Base-by-base conservation (phyloP, 768 basidiomycete species). In the Vararia minispora region DNA sequence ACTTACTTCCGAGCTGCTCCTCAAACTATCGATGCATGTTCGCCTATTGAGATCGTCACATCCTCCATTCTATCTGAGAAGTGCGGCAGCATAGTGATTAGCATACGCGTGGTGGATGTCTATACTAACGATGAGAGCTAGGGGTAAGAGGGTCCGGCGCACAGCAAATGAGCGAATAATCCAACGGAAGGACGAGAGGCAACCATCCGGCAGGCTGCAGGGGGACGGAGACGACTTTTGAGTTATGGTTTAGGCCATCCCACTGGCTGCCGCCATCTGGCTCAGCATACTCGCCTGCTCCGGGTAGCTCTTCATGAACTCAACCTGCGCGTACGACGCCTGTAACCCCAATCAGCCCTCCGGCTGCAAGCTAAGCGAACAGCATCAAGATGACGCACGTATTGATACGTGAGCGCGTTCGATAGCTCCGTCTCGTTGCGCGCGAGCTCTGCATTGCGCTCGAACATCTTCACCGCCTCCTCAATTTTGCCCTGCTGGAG, bases 401-500 rank as follows among this genome's bases (percentile, higher is more conserved):
- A 85, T 65, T 80, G 71, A 56, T 81, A 87, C 7, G 80, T 83
- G 58, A 88, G 57, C 28, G 79, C 78, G 50, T 74, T 75, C 9
- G 76, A 65, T 44, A 99, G 64, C 69, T 99, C 94, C 0, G 76
- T 77, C 60, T 95, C 91, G 21, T 82, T 92, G 62, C 94, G 68
- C 17, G 91, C 88, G 44, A 97, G 69, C 55, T 87, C 75, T 0
- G 78, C 76, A 56, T 89, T 85, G 54, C 74, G 71, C 55, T 76
- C 72, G 51, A 99, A 95, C 76, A 89, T 78, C 52, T 76, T 71
- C 42, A 90, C 74, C 2, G 94, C 95, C 42, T 78, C 70, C 28
- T 83, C 76, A 43, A 95, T 78, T 63, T 85, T 84, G 53, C 80
- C 78, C 60, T 92, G 89, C 60, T 98, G 94, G 45, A 98, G 59